Evolutionary conservation across 148 eudicot species (phyloP), one percentile per base, ranked within the genome.

Genomic region (Oxyria digyna): DNA sequence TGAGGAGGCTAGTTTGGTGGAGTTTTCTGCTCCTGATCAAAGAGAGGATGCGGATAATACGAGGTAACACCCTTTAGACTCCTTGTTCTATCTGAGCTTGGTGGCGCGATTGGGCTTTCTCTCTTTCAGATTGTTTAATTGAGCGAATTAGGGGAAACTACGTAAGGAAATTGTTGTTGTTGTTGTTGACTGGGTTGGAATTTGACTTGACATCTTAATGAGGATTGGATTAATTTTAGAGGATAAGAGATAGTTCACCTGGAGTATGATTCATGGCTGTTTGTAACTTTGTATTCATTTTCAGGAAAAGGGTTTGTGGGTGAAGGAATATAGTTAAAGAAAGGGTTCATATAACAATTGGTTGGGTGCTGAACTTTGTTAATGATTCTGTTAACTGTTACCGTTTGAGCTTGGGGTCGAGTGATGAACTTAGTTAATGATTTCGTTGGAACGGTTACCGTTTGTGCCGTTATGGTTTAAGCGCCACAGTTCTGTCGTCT

Each of bases 1-100:
- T 32, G 73, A 70, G 23, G 73, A 55, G 59, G 73, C 42, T 4
- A 24, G 42, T 15, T 15, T 70, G 45, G 73, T 37, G 59, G 73
- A 70, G 42, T 70, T 18, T 57, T 5, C 6, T 70, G 18, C 32
- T 21, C 66, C 73, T 41, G 73, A 55, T 23, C 66, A 55, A 17
- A n/a, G 49, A 11, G 65, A 40, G 27, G 62, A 69, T 49, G 71
- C n/a, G 38, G 73, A 54, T 54, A 70, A 40, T 55, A 55, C 32
- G 55, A 70, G 66, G 73, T 70, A 70, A 42, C 9, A 0, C 38
- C n/a, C n/a, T n/a, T n/a, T n/a, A n/a, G n/a, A n/a, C n/a, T n/a
- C n/a, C n/a, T n/a, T n/a, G n/a, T n/a, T n/a, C n/a, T n/a, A n/a
- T n/a, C n/a, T n/a, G n/a, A n/a, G n/a, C n/a, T n/a, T n/a, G n/a